These are phyloP conservation scores for Phenoliferia sp. DNA, from an alignment of 1,284 basidiomycete genomes.

Conservation along the genomic window DNA sequence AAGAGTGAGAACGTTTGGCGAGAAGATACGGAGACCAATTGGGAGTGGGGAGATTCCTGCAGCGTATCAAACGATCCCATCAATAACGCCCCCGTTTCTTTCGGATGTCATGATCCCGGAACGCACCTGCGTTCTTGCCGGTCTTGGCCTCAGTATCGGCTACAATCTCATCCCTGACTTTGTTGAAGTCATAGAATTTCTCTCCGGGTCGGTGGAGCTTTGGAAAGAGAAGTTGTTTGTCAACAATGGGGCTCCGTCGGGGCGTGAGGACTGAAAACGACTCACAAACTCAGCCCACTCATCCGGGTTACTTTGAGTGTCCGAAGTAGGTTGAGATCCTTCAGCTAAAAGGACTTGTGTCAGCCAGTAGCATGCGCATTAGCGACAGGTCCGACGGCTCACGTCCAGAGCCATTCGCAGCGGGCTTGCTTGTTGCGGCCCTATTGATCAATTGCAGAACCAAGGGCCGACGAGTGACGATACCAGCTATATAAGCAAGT, in stretches of 20 bases:
- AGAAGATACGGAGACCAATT: slow-evolving; percentile 95
- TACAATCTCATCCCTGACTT: slow-evolving; percentile 93
- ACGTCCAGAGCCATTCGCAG: neutral
- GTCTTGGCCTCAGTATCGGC: slow-evolving; percentile 97
- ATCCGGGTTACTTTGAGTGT: slow-evolving; percentile 70
- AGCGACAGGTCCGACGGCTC: slow-evolving; percentile 1
- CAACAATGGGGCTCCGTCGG: no score
- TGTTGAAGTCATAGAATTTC: slow-evolving; percentile 96
- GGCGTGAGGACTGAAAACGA: neutral
- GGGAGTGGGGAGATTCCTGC: slow-evolving; percentile 85
- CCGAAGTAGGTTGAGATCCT: slow-evolving; percentile 24
- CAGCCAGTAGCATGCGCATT: neutral
- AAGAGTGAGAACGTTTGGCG: slow-evolving; percentile 91
- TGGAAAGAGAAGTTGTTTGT: neutral
- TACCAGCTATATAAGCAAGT: slow-evolving; percentile 53
- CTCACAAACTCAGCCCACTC: slow-evolving; percentile 97
- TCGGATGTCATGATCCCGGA: neutral
- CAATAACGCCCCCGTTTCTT: neutral
- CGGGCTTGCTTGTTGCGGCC: slow-evolving; percentile 40
- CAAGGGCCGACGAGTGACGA: slow-evolving; percentile 77
- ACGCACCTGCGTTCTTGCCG: slow-evolving; percentile 76
- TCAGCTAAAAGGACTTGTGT: neutral
- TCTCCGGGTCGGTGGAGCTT: slow-evolving; percentile 67
- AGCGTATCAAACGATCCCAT: neutral
- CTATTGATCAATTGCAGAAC: slow-evolving; percentile 93